Evolutionary conservation across 192 early-diverging fungal genomes (phyloP).

Genomic region (Linnemannia elongata): DNA sequence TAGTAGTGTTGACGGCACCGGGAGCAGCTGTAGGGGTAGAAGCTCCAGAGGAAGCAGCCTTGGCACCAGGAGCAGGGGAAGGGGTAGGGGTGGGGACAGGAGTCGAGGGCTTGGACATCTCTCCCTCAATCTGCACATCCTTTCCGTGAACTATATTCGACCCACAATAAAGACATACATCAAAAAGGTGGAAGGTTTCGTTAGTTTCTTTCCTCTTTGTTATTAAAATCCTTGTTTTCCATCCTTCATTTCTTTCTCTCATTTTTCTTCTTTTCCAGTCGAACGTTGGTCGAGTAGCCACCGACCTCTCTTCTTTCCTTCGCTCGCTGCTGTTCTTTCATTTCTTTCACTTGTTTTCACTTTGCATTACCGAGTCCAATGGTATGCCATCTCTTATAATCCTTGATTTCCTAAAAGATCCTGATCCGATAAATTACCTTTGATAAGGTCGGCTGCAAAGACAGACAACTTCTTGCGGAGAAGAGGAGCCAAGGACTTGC

Average conservation of each 20-base stretch:
- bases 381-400: too few species aligned
- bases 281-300: too few species aligned
- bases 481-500: slow-evolving; percentile 73
- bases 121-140: slow-evolving; percentile 84
- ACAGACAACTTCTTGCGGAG: slow-evolving; percentile 69
- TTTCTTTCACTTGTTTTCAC: too few species aligned
- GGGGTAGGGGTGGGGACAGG: slow-evolving; percentile 26
- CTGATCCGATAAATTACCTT: slow-evolving; percentile 56
- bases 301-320: too few species aligned
- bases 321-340: too few species aligned
- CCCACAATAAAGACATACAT: neutral
- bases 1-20: slow-evolving; percentile 70
- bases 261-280: too few species aligned
- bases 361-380: neutral
- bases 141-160: slow-evolving; percentile 72
- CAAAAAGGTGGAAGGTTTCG: too few species aligned
- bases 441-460: slow-evolving; percentile 82
- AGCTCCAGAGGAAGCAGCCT: slow-evolving; percentile 1
- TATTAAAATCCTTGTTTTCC: too few species aligned
- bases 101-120: slow-evolving; percentile 53
- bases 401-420: neutral
- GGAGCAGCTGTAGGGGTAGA: slow-evolving; percentile 40
- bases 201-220: neutral
- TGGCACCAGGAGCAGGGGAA: neutral
- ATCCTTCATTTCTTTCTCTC: too few species aligned